Conservation (phyloP, 129 eudicot species). For the Erigeron canadensis region DNA sequence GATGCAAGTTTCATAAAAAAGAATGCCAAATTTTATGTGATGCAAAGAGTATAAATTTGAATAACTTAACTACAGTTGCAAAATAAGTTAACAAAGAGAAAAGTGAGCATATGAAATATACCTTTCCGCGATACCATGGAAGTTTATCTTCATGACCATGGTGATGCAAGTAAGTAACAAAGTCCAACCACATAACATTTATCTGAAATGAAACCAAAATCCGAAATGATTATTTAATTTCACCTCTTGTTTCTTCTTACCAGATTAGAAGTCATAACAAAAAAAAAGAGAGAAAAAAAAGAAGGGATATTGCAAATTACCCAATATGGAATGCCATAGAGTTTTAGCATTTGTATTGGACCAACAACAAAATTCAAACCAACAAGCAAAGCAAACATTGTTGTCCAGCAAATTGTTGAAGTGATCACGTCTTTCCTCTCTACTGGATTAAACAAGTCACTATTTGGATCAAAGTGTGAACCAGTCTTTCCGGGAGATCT, state of each 20-base stretch:
- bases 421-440: slow-evolving; percentile 54
- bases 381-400: slow-evolving; percentile 47
- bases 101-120: slow-evolving; percentile 18
- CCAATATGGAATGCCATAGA: slow-evolving; percentile 60
- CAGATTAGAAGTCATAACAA: not conserved
- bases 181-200: slow-evolving; percentile 61
- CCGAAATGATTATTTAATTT: slow-evolving; percentile 20
- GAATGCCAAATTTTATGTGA: not conserved
- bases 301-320: slow-evolving; percentile 29
- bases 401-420: slow-evolving; percentile 54
- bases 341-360: slow-evolving; percentile 51
- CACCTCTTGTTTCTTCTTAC: not conserved
- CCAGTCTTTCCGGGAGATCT: slow-evolving; percentile 62
- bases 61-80: not conserved
- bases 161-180: slow-evolving; percentile 70
- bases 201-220: slow-evolving; percentile 40
- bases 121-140: slow-evolving; percentile 79
- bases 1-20: not conserved
- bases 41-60: not conserved
- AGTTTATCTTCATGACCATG: slow-evolving; percentile 69
- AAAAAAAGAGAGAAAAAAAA: not conserved
- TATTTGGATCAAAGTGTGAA: slow-evolving; percentile 55
- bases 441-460: slow-evolving; percentile 43
- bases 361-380: slow-evolving; percentile 50
- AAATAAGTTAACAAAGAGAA: not conserved